phyloP scores from a whole-genome alignment of 352 stramenopile species.

The Pythium utonaiense region DNA sequence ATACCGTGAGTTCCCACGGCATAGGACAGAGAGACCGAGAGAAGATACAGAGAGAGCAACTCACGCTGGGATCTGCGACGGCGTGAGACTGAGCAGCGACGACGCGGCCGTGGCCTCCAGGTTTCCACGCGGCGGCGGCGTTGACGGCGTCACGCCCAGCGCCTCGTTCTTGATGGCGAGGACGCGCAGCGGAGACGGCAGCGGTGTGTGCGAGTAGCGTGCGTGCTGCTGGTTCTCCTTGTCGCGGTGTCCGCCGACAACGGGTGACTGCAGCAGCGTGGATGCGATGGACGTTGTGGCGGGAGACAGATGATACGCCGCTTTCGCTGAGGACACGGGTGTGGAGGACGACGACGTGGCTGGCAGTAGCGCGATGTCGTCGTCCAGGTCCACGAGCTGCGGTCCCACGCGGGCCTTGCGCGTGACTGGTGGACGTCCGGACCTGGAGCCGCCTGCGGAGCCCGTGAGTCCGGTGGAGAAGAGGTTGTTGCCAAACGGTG shows the following conservation, averaged over 20 bases:
- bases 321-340: neutral
- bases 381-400: slow-evolving; percentile 25
- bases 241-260: slow-evolving; percentile 13
- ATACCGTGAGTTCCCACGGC: neutral
- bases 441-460: neutral
- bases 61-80: slow-evolving; percentile 21
- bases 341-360: neutral
- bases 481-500: slow-evolving; percentile 18
- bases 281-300: slow-evolving; percentile 23
- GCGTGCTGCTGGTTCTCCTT: slow-evolving; percentile 15
- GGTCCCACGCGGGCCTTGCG: slow-evolving; percentile 24
- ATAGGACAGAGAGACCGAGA: slow-evolving; percentile 2
- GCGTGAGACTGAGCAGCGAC: slow-evolving; percentile 30
- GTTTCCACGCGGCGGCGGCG: slow-evolving; percentile 18
- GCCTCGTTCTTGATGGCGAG: slow-evolving; percentile 17
- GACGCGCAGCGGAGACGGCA: slow-evolving; percentile 13
- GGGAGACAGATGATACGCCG: slow-evolving; percentile 17
- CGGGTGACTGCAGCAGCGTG: slow-evolving; percentile 21
- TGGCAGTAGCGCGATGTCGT: slow-evolving; percentile 7
- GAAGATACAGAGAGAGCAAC: neutral
- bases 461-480: slow-evolving; percentile 19
- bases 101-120: slow-evolving; percentile 27
- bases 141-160: neutral
- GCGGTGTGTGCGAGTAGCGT: slow-evolving; percentile 2
- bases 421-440: slow-evolving; percentile 16